These are phyloP conservation scores for Acorus calamus DNA, from an alignment of 106 monocot species.

Conservation along the genomic window DNA sequence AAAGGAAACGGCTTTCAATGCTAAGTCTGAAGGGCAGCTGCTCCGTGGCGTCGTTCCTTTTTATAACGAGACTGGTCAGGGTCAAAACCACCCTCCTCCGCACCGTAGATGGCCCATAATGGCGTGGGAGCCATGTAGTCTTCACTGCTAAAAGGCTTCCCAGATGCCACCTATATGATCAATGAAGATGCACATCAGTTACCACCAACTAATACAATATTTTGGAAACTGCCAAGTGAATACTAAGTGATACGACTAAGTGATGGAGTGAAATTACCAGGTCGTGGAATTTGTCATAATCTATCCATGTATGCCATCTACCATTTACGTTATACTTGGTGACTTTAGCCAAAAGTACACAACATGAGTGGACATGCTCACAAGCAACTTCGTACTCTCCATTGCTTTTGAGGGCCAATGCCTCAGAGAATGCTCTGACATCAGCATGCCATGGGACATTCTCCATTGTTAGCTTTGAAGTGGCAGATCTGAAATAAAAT, in stretches of 20 bases:
- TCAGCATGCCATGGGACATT: constrained; percentile 99
- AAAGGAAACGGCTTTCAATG: no score
- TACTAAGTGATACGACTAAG: no score
- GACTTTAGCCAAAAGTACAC: constrained; percentile 86
- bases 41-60: constrained; percentile 82
- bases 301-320: constrained; percentile 91
- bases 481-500: constrained; percentile 46
- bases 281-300: constrained; percentile 88
- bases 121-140: constrained; percentile 88
- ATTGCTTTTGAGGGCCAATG: constrained; percentile 59
- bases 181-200: background rate
- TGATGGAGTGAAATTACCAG: constrained; percentile 35
- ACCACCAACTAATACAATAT: background rate
- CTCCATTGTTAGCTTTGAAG: constrained; percentile 96
- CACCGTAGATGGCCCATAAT: constrained; percentile 93
- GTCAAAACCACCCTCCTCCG: constrained; percentile 94
- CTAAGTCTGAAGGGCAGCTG: constrained; percentile 21
- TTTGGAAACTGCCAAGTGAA: no score
- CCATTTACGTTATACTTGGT: constrained; percentile 73
- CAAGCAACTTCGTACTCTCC: constrained; percentile 94
- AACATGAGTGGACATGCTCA: constrained; percentile 93
- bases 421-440: constrained; percentile 82
- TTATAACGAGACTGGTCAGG: constrained; percentile 70
- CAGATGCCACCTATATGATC: constrained; percentile 55
- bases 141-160: constrained; percentile 51